Conservation (phyloP, 2,329 filamentous ascomycete genomes). For the Scopulariopsis brevicaulis region DNA sequence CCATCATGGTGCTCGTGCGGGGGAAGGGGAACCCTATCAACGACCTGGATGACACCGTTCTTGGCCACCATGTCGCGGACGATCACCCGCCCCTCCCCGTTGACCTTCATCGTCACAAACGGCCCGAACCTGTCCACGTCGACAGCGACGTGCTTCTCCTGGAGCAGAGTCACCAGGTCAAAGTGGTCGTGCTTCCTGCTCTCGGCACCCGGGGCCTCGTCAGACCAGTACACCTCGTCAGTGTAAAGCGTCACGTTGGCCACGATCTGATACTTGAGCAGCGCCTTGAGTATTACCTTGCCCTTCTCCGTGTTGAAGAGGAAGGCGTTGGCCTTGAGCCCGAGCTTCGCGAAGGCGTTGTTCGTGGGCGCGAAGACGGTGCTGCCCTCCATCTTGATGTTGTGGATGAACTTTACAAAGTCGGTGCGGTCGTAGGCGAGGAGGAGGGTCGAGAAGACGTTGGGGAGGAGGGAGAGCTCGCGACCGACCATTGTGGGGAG, state of each 20-base stretch:
- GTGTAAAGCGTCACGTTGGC: conserved; percentile 69
- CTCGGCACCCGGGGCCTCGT: conserved; percentile 18
- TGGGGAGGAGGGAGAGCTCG: conserved; percentile 53
- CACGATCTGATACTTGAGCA: conserved; percentile 71
- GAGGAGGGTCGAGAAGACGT: conserved; percentile 67
- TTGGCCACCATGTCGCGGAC: conserved; percentile 60
- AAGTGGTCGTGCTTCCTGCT: conserved; percentile 32
- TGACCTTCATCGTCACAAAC: conserved; percentile 62
- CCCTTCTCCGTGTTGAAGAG: conserved; percentile 68
- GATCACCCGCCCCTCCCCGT: conserved; percentile 55
- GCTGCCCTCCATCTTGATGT: conserved; percentile 44
- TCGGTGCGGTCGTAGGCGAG: conserved; percentile 66
- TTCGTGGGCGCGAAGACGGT: conserved; percentile 79
- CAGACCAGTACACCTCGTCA: conserved; percentile 59
- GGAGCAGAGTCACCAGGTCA: conserved; percentile 63
- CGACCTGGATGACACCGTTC: conserved; percentile 76
- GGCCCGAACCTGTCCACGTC: conserved; percentile 61
- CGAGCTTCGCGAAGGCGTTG: conserved; percentile 66
- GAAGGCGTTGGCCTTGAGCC: conserved; percentile 66
- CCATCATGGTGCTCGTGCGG: conserved; percentile 38
- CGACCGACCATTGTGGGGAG: conserved; percentile 55
- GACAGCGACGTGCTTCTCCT: conserved; percentile 53
- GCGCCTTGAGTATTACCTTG: conserved; percentile 61
- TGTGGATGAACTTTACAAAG: conserved; percentile 48
- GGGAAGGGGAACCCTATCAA: conserved; percentile 64